These are phyloP conservation scores for Metschnikowia corniflorae DNA, from an alignment of 805 yeast species.

Conservation along the genomic window DNA sequence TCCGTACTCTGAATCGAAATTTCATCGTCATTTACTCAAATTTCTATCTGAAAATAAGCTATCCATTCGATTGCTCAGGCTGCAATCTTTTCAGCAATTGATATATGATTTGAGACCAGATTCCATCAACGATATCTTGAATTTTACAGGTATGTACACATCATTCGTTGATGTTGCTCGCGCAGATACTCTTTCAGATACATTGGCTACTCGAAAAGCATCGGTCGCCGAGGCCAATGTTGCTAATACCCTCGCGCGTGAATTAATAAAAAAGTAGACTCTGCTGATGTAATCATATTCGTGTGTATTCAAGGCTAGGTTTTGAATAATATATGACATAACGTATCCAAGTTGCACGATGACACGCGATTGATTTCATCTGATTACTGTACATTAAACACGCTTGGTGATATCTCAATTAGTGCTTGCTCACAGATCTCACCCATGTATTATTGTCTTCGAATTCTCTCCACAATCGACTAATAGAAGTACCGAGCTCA, in stretches of 20 bases:
- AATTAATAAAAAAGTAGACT: constrained; percentile 14
- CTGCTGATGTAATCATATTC: too few relatives aligned
- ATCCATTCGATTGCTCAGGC: constrained; percentile 45
- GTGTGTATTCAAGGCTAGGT: too few relatives aligned
- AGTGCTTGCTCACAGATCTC: constrained; percentile 24
- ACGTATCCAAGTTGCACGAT: too few relatives aligned
- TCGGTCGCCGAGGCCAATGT: constrained; percentile 24
- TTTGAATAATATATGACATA: too few relatives aligned
- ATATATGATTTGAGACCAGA: constrained; percentile 49
- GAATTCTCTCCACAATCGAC: constrained; percentile 41
- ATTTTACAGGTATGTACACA: constrained; percentile 42
- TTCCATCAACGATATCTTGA: constrained; percentile 44
- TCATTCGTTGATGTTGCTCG: constrained; percentile 44
- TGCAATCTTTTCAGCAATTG: constrained; percentile 49
- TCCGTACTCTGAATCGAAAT: constrained; percentile 43
- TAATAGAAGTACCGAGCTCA: constrained; percentile 38
- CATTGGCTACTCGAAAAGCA: constrained; percentile 7
- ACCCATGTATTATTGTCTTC: constrained; percentile 45
- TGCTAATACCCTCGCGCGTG: constrained; percentile 21
- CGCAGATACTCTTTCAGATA: constrained; percentile 17
- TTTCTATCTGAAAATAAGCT: constrained; percentile 52
- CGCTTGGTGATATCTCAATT: too few relatives aligned
- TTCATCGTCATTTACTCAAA: constrained; percentile 49
- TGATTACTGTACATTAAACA: too few relatives aligned
- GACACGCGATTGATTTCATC: too few relatives aligned